phyloP scores from a whole-genome alignment of 345 rosid genomes.

The Ailanthus altissimus region DNA sequence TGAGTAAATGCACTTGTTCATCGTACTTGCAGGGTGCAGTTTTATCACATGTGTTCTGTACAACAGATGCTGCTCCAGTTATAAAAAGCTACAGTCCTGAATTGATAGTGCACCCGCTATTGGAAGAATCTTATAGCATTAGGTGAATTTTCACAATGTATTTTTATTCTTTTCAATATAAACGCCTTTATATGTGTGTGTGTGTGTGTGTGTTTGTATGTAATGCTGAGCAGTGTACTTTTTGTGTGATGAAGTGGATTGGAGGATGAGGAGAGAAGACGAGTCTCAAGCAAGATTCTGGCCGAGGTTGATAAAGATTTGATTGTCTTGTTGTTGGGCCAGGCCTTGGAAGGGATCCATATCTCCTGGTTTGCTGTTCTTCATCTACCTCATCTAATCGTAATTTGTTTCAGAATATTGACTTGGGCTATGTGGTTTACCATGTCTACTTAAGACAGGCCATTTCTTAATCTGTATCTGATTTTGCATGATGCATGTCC shows the following conservation, averaged over 20 bases:
- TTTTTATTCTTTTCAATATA: background rate
- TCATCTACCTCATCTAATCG: background rate
- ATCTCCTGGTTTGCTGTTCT: constrained; percentile 61
- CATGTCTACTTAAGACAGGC: background rate
- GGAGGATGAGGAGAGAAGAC: constrained; percentile 55
- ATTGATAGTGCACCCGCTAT: constrained; percentile 85
- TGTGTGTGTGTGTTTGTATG: background rate
- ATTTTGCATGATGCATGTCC: background rate
- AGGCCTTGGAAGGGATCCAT: constrained; percentile 96
- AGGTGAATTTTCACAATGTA: constrained; percentile 39
- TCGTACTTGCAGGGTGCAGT: constrained; percentile 72
- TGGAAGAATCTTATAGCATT: constrained; percentile 80
- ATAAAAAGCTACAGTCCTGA: constrained; percentile 98
- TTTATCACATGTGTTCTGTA: constrained; percentile 96
- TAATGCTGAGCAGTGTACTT: constrained; percentile 17
- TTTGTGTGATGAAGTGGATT: constrained; percentile 27
- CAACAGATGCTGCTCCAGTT: constrained; percentile 92
- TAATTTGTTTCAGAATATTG: background rate
- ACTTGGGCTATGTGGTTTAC: background rate
- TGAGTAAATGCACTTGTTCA: constrained; percentile 14
- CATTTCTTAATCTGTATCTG: background rate
- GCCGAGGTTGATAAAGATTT: constrained; percentile 82
- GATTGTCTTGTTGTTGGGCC: constrained; percentile 97
- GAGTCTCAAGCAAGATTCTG: constrained; percentile 53
- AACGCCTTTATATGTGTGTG: background rate